These are phyloP conservation scores for Obelidium mucronatum DNA, from an alignment of 192 early-diverging fungal genomes.

Conservation along the genomic window DNA sequence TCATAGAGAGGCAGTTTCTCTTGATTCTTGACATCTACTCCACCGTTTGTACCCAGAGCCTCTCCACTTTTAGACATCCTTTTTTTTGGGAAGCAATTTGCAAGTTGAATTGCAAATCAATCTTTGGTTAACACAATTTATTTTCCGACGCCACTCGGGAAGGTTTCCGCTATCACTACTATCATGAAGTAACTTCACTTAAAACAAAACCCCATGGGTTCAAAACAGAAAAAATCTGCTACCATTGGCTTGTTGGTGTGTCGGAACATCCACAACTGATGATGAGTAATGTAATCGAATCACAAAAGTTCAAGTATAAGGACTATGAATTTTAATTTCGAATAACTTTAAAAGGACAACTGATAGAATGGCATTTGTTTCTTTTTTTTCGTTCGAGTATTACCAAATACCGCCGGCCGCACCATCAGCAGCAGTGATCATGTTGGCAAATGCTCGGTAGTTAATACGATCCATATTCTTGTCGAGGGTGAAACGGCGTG, in stretches of 20 bases:
- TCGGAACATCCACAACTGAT: too few relatives aligned
- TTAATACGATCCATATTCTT: slow-evolving; percentile 50
- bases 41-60: not conserved
- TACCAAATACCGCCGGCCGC: slow-evolving; percentile 1
- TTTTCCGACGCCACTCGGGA: too few relatives aligned
- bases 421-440: not conserved
- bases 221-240: not conserved
- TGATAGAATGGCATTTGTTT: too few relatives aligned
- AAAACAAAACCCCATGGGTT: not conserved
- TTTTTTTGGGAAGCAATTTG: not conserved
- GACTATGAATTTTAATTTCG: not conserved
- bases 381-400: too few relatives aligned
- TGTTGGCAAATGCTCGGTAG: slow-evolving; percentile 50
- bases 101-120: not conserved
- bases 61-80: not conserved
- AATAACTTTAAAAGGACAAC: too few relatives aligned
- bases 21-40: not conserved
- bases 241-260: too few relatives aligned
- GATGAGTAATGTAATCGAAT: too few relatives aligned
- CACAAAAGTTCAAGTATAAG: not conserved
- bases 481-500: slow-evolving; percentile 47
- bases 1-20: slow-evolving; percentile 18
- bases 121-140: too few relatives aligned
- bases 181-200: not conserved
- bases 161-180: not conserved